Evolutionary conservation across 2,329 filamentous ascomycete genomes (phyloP), one percentile per base, ranked within the genome.

Genomic region (Apiospora phragmitis): DNA sequence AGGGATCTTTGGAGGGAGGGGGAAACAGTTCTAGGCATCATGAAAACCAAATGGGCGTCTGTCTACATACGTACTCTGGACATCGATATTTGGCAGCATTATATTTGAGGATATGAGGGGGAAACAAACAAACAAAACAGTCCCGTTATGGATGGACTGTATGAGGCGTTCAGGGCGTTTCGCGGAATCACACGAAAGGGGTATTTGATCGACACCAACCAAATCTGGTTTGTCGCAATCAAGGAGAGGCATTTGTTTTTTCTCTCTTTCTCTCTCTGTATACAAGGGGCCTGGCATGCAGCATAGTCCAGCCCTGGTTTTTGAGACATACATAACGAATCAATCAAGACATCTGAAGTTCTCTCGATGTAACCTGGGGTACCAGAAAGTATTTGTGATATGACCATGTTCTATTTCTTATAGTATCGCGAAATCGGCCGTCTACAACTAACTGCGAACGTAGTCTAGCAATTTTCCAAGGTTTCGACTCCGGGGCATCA

Each of bases 151-250:
- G 55, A 62, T 38, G 32, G 21, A 62, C 55, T 62, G 55, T 12
- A 62, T 62, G 55, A 62, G 55, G 55, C 55, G 55, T 62, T 62
- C 18, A 12, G 32, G 55, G 55, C 55, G 55, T 62, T 62, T 62
- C 32, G 32, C 55, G 18, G 32, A n/a, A 38, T 38, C 32, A 32
- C 38, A 32, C 55, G 55, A 38, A n/a, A n/a, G 55, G 55, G 29
- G 55, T 38, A 62, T 59, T 59, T 35, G 26, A 59, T 35, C 29
- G 51, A 35, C 26, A 59, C 32, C 51, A 59, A 35, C 29, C 51
- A 18, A 26, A 51, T 51, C 12, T 11, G 47, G 47, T 7, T 14
- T 59, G 51, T 32, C 26, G 51, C 29, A 32, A 32, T 62, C 55
- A 62, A 62, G 21, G 29, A 21, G 32, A 21, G 8, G 32, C 21